Percentiles rank a stretch among this genome's conserved stretches.
Conservation (phyloP, 192 early-diverging fungal species). For the Gryganskiella cystojenkinii region DNA sequence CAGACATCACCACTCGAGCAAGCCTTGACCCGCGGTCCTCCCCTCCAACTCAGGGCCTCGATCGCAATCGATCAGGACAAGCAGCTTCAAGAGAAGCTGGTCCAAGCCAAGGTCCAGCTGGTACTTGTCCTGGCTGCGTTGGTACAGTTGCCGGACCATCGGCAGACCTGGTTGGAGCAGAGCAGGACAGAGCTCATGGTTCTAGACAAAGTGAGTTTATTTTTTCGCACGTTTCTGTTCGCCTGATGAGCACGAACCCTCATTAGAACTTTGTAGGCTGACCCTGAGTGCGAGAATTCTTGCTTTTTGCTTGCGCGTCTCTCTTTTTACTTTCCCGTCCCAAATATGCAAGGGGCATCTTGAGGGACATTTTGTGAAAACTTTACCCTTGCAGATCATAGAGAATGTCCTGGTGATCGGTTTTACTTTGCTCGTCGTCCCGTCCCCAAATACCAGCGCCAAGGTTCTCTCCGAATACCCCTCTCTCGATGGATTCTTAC, state of each 20-base stretch:
- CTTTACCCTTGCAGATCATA: conserved; percentile 25
- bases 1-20: not conserved
- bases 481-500: conserved; percentile 30
- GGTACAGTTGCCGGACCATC: conserved; percentile 12
- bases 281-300: too few species aligned
- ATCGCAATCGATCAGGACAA: conserved; percentile 41
- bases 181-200: conserved; percentile 37
- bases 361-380: conserved; percentile 36
- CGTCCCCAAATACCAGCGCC: conserved; percentile 9
- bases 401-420: conserved; percentile 38
- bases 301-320: not conserved
- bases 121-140: conserved; percentile 43
- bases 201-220: conserved; percentile 21
- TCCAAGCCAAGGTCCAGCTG: conserved; percentile 20
- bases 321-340: not conserved
- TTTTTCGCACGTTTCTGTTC: too few species aligned
- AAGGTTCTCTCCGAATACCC: conserved; percentile 29
- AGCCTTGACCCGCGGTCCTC: not conserved
- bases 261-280: too few species aligned
- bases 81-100: conserved; percentile 21
- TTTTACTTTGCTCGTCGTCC: conserved; percentile 32
- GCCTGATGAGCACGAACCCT: too few species aligned
- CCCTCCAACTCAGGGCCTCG: conserved; percentile 32
- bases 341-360: conserved; percentile 9
- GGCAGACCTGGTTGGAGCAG: conserved; percentile 37